These are phyloP conservation scores for Pleurotus eryngii DNA, from an alignment of 768 basidiomycete species.

Conservation along the genomic window DNA sequence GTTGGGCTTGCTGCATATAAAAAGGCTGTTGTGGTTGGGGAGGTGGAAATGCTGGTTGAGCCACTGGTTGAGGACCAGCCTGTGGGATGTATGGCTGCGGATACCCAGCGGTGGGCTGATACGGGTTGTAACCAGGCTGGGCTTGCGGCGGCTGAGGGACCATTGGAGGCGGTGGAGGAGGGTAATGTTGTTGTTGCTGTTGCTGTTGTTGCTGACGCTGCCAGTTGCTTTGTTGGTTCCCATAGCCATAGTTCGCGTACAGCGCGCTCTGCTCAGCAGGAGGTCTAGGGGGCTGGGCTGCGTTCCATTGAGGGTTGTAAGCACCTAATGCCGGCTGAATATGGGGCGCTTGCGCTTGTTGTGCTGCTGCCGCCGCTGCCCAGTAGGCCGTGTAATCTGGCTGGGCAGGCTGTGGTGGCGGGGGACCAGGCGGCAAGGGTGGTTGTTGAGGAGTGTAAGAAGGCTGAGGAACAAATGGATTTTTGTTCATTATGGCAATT, in stretches of 20 bases:
- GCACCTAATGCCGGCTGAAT: slow-evolving; percentile 35
- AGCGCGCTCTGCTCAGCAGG: slow-evolving; percentile 73
- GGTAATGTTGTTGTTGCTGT: slow-evolving; percentile 49
- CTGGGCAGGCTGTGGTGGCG: slow-evolving; percentile 62
- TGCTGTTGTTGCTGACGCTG: slow-evolving; percentile 62
- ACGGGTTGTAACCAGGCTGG: slow-evolving; percentile 70
- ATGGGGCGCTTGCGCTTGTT: slow-evolving; percentile 44
- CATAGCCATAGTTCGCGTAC: slow-evolving; percentile 92
- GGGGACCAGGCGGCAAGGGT: slow-evolving; percentile 77
- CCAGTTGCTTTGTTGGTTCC: slow-evolving; percentile 60
- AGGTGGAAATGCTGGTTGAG: slow-evolving; percentile 48
- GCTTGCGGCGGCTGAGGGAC: slow-evolving; percentile 52
- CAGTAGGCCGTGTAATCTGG: slow-evolving; percentile 80
- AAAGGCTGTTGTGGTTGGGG: slow-evolving; percentile 46
- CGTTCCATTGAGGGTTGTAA: slow-evolving; percentile 66
- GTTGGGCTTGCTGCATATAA: slow-evolving; percentile 37
- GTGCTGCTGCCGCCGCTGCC: slow-evolving; percentile 52
- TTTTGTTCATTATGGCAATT: slow-evolving; percentile 67
- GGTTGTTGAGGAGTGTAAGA: slow-evolving; percentile 70
- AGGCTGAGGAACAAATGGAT: slow-evolving; percentile 73
- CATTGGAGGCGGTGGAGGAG: slow-evolving; percentile 49
- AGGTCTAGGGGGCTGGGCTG: slow-evolving; percentile 63
- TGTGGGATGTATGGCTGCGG: slow-evolving; percentile 69
- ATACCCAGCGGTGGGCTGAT: slow-evolving; percentile 66
- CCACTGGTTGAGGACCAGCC: slow-evolving; percentile 47